These are phyloP conservation scores for Mariannaea sp. DNA, from an alignment of 2,329 filamentous ascomycete species.

Conservation along the genomic window DNA sequence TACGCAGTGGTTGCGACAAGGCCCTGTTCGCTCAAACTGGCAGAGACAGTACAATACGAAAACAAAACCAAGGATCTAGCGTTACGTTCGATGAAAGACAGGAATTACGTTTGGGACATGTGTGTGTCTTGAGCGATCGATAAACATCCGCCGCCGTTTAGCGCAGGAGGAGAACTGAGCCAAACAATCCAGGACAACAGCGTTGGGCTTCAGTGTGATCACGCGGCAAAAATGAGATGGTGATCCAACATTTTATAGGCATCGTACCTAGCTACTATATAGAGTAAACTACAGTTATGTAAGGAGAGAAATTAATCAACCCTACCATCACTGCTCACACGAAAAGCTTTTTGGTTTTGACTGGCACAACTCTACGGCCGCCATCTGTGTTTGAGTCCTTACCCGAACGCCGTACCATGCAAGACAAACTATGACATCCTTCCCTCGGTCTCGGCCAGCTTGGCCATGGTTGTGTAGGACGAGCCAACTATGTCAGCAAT, in stretches of 20 bases:
- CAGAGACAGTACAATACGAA: no score
- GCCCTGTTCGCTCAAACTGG: no score
- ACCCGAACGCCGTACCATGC: slow-evolving; percentile 39
- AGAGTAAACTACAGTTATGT: background rate
- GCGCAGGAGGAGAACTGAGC: no score
- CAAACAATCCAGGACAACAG: no score
- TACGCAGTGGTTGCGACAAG: no score
- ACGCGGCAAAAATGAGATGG: no score
- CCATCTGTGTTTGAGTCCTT: slow-evolving; percentile 26
- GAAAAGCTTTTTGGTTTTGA: slow-evolving; percentile 17
- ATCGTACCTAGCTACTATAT: slow-evolving; percentile 4
- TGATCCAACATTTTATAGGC: slow-evolving; percentile 16
- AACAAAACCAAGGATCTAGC: no score
- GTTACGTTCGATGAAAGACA: no score
- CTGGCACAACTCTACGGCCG: slow-evolving; percentile 27
- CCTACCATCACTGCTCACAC: slow-evolving; percentile 12
- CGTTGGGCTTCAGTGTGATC: no score
- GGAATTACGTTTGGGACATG: no score
- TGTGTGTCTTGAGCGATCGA: no score
- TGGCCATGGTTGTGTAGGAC: slow-evolving; percentile 4
- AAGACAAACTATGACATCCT: slow-evolving; percentile 32
- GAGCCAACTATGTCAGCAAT: slow-evolving; percentile 9
- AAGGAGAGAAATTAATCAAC: slow-evolving; percentile 4
- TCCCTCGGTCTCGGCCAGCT: slow-evolving; percentile 8
- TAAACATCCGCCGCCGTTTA: no score